Evolutionary conservation across 2,329 filamentous ascomycete species (phyloP), one percentile per base, ranked within the genome.

Genomic region (Didymella exigua): DNA sequence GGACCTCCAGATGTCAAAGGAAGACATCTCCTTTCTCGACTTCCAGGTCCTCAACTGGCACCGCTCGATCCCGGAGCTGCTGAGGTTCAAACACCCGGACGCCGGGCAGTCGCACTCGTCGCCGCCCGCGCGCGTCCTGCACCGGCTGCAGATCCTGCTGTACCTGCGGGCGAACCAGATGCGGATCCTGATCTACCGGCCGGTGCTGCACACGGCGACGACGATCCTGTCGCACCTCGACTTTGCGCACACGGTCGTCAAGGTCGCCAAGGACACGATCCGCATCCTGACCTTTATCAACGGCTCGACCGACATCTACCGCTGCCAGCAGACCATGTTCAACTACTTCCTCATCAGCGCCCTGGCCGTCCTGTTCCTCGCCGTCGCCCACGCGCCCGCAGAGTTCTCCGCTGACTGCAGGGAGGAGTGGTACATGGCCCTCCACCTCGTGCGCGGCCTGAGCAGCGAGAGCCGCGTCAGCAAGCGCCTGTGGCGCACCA

Each of bases 111-210:
- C 47, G 2, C 77, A 10, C 66, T 57, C 64, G 65, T 55, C 37
- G 40, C 60, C 40, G 63, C 81, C 83, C 0, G 84, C 82, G 18
- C 88, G 90, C 60, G 86, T 87, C 58, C 77, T 88, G 18, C 86
- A 88, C 63, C 87, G 93, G 5, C 79, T 96, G 11, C 88, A 90
- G 56, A 88, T 97, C 41, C 86, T 95, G 72, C 88, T 95, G 16
- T 95, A 96, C 70, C 79, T 97, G 14, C 86, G 93, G 33, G 85
- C 91, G 36, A 97, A 96, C 66, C 92, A 96, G 77, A 90, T 96
- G 77, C 89, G 93, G 5, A 95, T 93, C 54, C 86, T 91, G 71
- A 89, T 97, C 24, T 93, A 96, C 73, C 90, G 91, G 0, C 92
- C 92, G 0, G 87, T 96, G 2, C 79, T 98, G 8, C 91, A 96